Evolutionary conservation across 352 stramenopile genomes (phyloP), one percentile per base, ranked within the genome.

Genomic region (Pythium brachiatum): DNA sequence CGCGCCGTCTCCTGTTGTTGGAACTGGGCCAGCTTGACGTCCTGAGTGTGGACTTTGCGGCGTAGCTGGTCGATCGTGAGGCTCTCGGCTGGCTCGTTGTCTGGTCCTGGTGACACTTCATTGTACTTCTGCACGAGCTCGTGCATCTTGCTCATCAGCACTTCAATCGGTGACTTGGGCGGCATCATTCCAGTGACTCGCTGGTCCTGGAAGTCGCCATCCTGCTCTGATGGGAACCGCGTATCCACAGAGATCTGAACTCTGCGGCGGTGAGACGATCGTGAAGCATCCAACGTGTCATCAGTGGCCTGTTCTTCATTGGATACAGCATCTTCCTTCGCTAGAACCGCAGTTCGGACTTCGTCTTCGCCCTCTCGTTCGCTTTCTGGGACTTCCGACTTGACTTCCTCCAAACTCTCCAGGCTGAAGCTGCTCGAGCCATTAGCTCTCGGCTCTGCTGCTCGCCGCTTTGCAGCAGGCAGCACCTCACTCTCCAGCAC

Each of bases 141-240:
- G 58, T 86, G 76, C 76, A 86, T 86, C 57, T 79, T 79, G 55
- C 53, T 71, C 72, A 83, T 72, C 23, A 86, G 59, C 43, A 82
- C 54, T 65, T 80, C 75, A 31, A 83, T 79, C 11, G 69, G 69
- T 18, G 76, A 81, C 57, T 63, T 69, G 23, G 60, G 66, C 3
- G 60, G 56, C 43, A 62, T 44, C 21, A 53, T 34, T 50, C 26
- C n/a, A 52, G 65, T 32, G 46, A 64, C 48, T 31, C 44, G 2
- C 2, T 7, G 34, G 3, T 34, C n/a, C 0, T 31, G 38, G 13
- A 46, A 34, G 23, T 66, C 59, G 12, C 46, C 29, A 5, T 66
- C 59, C 6, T 25, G 51, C 27, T 43, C 54, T 11, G 27, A 32
- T 7, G 39, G 27, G n/a, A 60, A 38, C 9, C 13, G 38, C 4